Conservation (phyloP, 371 early-diverging fungal species). For the Mucor circinelloides region DNA sequence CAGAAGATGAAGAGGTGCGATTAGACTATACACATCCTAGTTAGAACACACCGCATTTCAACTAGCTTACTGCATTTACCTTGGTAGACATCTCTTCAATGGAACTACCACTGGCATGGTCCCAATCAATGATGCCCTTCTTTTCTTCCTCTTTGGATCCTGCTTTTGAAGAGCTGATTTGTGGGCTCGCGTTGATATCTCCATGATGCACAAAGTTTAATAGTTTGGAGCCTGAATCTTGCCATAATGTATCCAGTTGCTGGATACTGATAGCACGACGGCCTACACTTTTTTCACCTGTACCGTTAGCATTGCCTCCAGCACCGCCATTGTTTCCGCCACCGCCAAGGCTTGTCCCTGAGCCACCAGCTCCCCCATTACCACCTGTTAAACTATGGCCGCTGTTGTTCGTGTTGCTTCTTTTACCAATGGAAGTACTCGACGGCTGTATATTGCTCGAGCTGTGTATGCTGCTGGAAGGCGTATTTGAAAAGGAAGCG, state of each 20-base stretch:
- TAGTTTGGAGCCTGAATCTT: conserved; percentile 49
- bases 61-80: conserved; percentile 8
- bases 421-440: conserved; percentile 14
- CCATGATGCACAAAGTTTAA: conserved; percentile 46
- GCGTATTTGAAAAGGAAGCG: conserved; percentile 35
- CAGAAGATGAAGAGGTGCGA: conserved; percentile 40
- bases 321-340: background rate
- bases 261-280: conserved; percentile 52
- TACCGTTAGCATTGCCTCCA: background rate
- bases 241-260: conserved; percentile 45
- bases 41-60: background rate
- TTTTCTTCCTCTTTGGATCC: conserved; percentile 19
- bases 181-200: conserved; percentile 8
- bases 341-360: conserved; percentile 4
- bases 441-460: background rate
- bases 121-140: conserved; percentile 20
- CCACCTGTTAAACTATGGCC: conserved; percentile 2
- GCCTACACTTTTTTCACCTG: conserved; percentile 5
- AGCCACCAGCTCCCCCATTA: background rate
- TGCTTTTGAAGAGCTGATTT: background rate
- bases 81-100: conserved; percentile 38
- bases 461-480: conserved; percentile 16
- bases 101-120: conserved; percentile 25
- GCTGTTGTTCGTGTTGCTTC: conserved; percentile 17
- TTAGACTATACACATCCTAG: conserved; percentile 25